Percentiles rank a stretch among this genome's conserved stretches.
Evolutionary conservation across 306 rosid species (phyloP).

Genomic region (Fragaria vesca): DNA sequence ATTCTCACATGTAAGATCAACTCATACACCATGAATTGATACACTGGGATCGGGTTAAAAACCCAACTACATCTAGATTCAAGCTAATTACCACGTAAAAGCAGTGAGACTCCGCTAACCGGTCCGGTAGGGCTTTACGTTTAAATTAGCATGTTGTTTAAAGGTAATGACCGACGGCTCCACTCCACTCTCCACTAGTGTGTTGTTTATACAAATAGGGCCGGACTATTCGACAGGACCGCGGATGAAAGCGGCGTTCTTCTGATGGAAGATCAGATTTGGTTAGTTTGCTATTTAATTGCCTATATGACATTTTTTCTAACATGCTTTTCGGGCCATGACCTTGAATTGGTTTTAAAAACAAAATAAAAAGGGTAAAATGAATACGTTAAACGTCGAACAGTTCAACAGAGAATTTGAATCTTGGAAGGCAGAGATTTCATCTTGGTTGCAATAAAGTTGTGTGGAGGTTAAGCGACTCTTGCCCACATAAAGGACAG

Average conservation of each 20-base stretch:
- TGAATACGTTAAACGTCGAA: background rate
- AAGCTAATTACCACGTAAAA: too few species aligned
- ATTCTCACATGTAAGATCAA: too few species aligned
- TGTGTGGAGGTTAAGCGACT: background rate
- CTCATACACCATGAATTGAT: too few species aligned
- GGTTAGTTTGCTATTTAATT: background rate
- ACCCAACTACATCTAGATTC: too few species aligned
- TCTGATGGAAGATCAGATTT: constrained; percentile 17
- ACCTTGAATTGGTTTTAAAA: background rate
- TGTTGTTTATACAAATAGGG: background rate
- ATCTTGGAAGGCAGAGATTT: constrained; percentile 33
- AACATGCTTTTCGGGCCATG: background rate
- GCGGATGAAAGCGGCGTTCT: constrained; percentile 34
- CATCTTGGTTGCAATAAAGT: background rate
- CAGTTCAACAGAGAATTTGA: background rate
- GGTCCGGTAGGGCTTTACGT: background rate
- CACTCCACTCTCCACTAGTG: constrained; percentile 8
- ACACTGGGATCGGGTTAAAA: too few species aligned
- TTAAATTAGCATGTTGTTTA: background rate
- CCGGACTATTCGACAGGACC: constrained; percentile 24
- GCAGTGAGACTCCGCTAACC: too few species aligned
- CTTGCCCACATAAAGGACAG: background rate
- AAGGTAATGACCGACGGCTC: constrained; percentile 3
- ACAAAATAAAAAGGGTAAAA: background rate
- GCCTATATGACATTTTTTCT: background rate